Percentiles rank a stretch among this genome's conserved stretches.
Evolutionary conservation across 1,284 basidiomycete species (phyloP).

Genomic region (Cystobasidiaceae sp.): DNA sequence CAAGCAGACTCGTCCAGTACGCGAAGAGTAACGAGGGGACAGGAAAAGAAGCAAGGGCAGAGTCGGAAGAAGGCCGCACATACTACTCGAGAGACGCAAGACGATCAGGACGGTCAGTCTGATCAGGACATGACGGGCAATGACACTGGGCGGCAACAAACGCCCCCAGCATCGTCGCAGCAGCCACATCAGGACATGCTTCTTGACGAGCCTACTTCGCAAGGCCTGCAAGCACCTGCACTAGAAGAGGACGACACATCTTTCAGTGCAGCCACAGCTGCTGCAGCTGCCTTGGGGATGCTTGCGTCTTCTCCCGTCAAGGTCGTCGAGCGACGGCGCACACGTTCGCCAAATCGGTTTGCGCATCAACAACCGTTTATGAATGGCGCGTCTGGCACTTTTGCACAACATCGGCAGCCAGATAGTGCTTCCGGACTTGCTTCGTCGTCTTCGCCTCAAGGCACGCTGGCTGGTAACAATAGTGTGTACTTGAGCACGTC

Average conservation of each 20-base stretch:
- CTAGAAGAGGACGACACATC: conserved; percentile 18
- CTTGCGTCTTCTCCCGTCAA: conserved; percentile 25
- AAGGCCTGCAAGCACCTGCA: not conserved
- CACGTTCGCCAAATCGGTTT: not conserved
- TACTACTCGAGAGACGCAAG: too few relatives aligned
- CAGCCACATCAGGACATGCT: not conserved
- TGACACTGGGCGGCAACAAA: not conserved
- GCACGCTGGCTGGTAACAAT: not conserved
- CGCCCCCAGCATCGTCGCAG: not conserved
- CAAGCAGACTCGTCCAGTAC: too few relatives aligned
- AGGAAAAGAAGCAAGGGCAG: too few relatives aligned
- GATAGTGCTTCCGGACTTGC: not conserved
- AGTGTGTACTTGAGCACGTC: too few relatives aligned
- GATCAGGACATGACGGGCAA: not conserved
- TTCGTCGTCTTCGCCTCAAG: conserved; percentile 4
- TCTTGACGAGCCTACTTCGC: not conserved
- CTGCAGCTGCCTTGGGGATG: conserved; percentile 27
- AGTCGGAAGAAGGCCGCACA: too few relatives aligned
- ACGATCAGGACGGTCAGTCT: not conserved
- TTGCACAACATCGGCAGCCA: conserved; percentile 1
- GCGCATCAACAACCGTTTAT: not conserved
- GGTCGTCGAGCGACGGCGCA: not conserved
- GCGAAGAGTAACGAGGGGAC: too few relatives aligned
- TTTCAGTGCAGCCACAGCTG: conserved; percentile 26
- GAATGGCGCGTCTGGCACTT: conserved; percentile 10